These are phyloP conservation scores for Metarhizium anisopliae DNA, from an alignment of 2,329 filamentous ascomycete species.

Conservation along the genomic window DNA sequence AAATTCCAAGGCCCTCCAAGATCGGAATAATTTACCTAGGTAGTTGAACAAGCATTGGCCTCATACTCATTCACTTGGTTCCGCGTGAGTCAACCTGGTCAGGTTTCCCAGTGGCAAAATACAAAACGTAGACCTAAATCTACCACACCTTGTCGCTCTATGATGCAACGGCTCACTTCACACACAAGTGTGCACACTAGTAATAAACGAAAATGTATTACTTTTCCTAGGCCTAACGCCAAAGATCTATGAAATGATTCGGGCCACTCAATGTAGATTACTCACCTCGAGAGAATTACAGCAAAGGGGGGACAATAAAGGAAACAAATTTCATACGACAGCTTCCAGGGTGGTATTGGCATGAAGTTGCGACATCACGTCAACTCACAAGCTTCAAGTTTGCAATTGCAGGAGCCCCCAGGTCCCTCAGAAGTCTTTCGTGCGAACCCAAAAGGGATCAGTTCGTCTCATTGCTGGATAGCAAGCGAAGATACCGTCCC, in stretches of 20 bases:
- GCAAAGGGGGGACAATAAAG: conserved; percentile 5
- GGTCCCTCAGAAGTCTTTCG: conserved; percentile 21
- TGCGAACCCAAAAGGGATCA: neutral
- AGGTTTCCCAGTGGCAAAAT: no score
- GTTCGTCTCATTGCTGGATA: neutral
- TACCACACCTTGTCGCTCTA: no score
- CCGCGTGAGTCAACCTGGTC: no score
- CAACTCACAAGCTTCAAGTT: conserved; percentile 13
- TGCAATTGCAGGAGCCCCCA: conserved; percentile 21
- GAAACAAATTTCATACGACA: conserved; percentile 2
- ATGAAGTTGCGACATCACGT: conserved; percentile 3
- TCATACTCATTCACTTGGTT: neutral
- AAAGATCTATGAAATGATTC: neutral
- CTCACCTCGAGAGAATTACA: conserved; percentile 3
- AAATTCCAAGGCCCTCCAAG: neutral
- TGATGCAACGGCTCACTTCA: neutral
- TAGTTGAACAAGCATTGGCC: neutral
- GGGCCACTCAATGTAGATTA: conserved; percentile 1
- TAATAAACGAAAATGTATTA: neutral
- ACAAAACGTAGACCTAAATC: no score
- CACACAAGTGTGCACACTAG: neutral
- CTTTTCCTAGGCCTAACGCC: conserved; percentile 6
- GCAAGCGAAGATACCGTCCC: neutral
- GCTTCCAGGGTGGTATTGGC: neutral
- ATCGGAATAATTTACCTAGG: neutral